A percentile compares a stretch with the other conserved stretches of the same genome.
These are phyloP conservation scores for Solanum virginianum DNA, from an alignment of 257 asterid genomes.

Conservation along the genomic window DNA sequence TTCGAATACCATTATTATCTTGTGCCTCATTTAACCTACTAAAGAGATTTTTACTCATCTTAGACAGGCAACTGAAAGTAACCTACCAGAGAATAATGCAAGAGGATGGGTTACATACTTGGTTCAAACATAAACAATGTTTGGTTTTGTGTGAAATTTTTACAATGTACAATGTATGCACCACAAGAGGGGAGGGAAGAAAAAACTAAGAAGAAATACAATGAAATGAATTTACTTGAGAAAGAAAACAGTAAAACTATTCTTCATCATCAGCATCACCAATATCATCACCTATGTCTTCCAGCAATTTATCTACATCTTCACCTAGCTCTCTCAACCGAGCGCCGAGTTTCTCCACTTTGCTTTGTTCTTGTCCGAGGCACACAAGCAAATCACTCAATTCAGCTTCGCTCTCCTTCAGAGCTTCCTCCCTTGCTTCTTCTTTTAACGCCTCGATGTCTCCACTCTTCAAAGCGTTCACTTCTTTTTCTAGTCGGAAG, in stretches of 20 bases:
- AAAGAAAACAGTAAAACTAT: conserved; percentile 5
- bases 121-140: background rate
- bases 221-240: background rate
- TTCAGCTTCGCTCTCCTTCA: conserved; percentile 79
- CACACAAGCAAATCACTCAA: conserved; percentile 79
- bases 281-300: conserved; percentile 58
- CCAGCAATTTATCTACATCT: conserved; percentile 63
- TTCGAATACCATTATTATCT: background rate
- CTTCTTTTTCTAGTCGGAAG: conserved; percentile 59
- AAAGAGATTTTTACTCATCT: background rate
- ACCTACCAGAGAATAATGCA: background rate
- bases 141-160: background rate
- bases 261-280: conserved; percentile 42
- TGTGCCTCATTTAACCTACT: background rate
- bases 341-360: conserved; percentile 68
- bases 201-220: background rate
- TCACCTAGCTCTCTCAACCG: conserved; percentile 66
- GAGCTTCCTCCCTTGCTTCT: conserved; percentile 83
- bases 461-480: conserved; percentile 45
- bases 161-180: background rate
- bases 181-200: background rate
- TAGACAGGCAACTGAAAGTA: background rate
- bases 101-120: background rate
- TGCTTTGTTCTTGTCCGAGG: conserved; percentile 97
- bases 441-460: conserved; percentile 58